These are phyloP conservation scores for Oenanthe javanica DNA, from an alignment of 140 eudicot genomes.

Conservation along the genomic window DNA sequence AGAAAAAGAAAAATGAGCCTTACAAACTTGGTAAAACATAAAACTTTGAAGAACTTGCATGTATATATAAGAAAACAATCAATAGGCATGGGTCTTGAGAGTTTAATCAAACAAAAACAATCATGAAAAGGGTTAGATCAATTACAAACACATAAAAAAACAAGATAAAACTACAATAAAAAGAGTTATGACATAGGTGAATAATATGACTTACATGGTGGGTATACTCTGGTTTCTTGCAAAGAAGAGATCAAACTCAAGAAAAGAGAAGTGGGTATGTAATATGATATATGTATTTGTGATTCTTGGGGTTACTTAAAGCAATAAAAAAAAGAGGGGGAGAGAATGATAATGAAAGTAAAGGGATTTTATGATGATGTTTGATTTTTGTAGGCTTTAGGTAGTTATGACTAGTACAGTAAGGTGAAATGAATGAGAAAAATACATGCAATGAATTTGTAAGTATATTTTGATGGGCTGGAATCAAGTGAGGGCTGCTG, in stretches of 20 bases:
- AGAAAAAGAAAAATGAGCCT: no score
- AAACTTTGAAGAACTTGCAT: neutral
- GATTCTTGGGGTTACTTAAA: neutral
- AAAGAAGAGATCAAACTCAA: neutral
- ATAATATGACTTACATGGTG: neutral
- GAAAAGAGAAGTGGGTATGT: neutral
- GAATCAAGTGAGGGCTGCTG: constrained; percentile 11
- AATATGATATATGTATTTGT: neutral
- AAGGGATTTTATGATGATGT: neutral
- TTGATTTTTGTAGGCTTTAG: neutral
- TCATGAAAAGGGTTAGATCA: neutral
- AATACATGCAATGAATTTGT: neutral
- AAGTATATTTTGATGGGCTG: neutral
- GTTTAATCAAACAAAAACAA: neutral
- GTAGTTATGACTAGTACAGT: neutral
- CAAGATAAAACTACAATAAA: neutral
- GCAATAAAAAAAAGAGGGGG: neutral
- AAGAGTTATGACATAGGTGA: neutral
- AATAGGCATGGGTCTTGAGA: no score
- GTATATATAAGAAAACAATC: no score
- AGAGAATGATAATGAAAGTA: neutral
- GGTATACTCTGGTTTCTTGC: neutral
- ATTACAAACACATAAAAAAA: neutral
- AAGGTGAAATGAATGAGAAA: neutral
- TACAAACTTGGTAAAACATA: neutral